Evolutionary conservation across 345 rosid species (phyloP), one percentile per base, ranked within the genome.

Genomic region (Passiflora organensis): DNA sequence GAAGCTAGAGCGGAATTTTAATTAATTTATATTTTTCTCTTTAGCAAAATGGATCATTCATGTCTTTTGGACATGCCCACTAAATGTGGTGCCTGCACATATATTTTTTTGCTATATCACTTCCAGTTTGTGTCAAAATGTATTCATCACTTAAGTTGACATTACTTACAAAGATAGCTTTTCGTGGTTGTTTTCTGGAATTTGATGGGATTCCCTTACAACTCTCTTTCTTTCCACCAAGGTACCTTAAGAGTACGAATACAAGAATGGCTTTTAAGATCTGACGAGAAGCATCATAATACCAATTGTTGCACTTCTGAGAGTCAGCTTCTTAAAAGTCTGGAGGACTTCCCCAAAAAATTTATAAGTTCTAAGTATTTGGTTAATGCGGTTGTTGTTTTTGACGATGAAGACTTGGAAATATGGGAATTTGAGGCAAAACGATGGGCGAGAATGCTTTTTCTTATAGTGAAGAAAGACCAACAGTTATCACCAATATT

Each of bases 381-480:
- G 48, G 71, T 32, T 65, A 77, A 67, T 69, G 52, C 64, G 47
- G 34, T 53, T 10, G 56, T 62, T 52, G 66, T 64, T 72, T 83
- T 62, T 68, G 87, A 91, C 66, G 97, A 91, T 56, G 97, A 75
- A 73, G 97, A 91, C 71, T 65, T 87, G 72, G 82, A 76, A 68
- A 84, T 86, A 43, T 91, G 97, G 97, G 95, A 87, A 59, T 68
- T 56, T 67, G 85, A 83, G 75, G 82, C 83, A 23, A 91, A 72
- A 73, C 79, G 89, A 75, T 91, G 97, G 97, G 77, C 84, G 56
- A 77, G 85, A 62, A 66, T 80, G 49, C 72, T 91, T 60, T 82
- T 91, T 69, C 86, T 85, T 36, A 59, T 71, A 36, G 44, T 74
- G 49, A 65, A 67, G 51, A 74, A 63, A 71, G 91, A 80, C 67